Conservation (phyloP, 805 yeast species). For the Wickerhamomyces chaumierensis region DNA sequence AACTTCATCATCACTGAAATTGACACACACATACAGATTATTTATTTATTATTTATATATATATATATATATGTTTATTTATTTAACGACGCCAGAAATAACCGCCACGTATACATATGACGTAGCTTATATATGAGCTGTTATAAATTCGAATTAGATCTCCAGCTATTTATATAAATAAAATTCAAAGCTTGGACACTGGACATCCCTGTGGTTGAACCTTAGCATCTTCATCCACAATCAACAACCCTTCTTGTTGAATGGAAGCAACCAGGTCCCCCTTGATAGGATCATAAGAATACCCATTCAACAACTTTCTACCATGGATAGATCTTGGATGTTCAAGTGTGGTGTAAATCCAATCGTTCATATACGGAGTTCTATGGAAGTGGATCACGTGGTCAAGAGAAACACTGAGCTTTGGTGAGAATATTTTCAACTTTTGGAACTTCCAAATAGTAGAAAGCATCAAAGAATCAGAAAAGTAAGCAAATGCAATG, state of each 20-base stretch:
- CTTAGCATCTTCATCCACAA: constrained; percentile 4
- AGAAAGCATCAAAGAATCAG: constrained; percentile 46
- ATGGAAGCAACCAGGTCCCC: constrained; percentile 45
- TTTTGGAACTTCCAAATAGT: constrained; percentile 41
- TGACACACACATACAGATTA: no score
- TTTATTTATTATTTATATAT: no score
- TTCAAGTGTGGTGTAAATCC: constrained; percentile 38
- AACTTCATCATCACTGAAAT: no score
- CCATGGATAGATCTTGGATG: constrained; percentile 39
- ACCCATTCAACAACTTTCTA: constrained; percentile 46
- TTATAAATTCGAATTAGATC: no score
- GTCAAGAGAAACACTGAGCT: constrained; percentile 50
- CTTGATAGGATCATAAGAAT: constrained; percentile 29
- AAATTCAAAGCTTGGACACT: not conserved
- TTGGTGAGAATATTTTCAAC: constrained; percentile 32
- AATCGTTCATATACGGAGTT: constrained; percentile 33
- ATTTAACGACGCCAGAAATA: no score
- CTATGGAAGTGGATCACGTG: constrained; percentile 59
- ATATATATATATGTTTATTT: no score
- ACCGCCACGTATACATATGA: no score
- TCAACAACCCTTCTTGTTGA: constrained; percentile 53
- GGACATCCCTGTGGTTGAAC: not conserved
- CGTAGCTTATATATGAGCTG: no score
- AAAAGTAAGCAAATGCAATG: constrained; percentile 46
- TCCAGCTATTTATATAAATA: no score